These are phyloP conservation scores for Simplicillium aogashimaense DNA, from an alignment of 2,329 filamentous ascomycete species.

Conservation along the genomic window DNA sequence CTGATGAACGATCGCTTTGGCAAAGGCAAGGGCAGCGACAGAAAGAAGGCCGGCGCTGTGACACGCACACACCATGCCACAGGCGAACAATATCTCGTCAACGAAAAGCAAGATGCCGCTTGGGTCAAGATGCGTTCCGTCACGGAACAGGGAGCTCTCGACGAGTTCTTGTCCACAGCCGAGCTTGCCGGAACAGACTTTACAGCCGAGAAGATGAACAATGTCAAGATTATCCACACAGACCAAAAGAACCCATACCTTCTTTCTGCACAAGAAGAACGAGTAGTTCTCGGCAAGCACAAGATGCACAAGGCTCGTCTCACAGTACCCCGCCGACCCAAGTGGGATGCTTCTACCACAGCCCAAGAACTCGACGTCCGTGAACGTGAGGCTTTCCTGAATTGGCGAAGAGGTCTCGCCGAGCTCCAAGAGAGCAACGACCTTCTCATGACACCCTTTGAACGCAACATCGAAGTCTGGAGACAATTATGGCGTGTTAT, in stretches of 20 bases:
- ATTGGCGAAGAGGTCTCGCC: constrained; percentile 84
- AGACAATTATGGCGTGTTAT: constrained; percentile 97
- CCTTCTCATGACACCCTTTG: constrained; percentile 93
- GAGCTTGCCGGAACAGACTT: constrained; percentile 98
- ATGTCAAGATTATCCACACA: constrained; percentile 95
- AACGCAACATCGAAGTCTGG: constrained; percentile 96
- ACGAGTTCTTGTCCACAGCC: constrained; percentile 92
- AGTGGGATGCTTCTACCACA: constrained; percentile 82
- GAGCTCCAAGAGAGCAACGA: constrained; percentile 92
- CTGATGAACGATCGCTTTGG: constrained; percentile 99
- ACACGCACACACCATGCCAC: constrained; percentile 67
- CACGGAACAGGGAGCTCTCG: constrained; percentile 90
- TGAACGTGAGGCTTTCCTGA: constrained; percentile 72
- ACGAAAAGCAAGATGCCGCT: constrained; percentile 78
- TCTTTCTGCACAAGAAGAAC: constrained; percentile 76
- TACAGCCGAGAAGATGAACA: constrained; percentile 97
- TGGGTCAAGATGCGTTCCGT: constrained; percentile 99
- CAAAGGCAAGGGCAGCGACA: constrained; percentile 77
- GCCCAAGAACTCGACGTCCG: constrained; percentile 67
- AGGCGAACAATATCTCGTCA: constrained; percentile 86
- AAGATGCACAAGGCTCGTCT: constrained; percentile 67
- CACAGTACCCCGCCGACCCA: constrained; percentile 81
- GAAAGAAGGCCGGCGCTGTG: constrained; percentile 56
- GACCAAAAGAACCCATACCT: constrained; percentile 95
- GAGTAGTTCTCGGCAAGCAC: constrained; percentile 69